A percentile compares a stretch with the other conserved stretches of the same genome.
Conservation (phyloP, 169 alveolate genomes). For the Amoebophrya sp. region DNA sequence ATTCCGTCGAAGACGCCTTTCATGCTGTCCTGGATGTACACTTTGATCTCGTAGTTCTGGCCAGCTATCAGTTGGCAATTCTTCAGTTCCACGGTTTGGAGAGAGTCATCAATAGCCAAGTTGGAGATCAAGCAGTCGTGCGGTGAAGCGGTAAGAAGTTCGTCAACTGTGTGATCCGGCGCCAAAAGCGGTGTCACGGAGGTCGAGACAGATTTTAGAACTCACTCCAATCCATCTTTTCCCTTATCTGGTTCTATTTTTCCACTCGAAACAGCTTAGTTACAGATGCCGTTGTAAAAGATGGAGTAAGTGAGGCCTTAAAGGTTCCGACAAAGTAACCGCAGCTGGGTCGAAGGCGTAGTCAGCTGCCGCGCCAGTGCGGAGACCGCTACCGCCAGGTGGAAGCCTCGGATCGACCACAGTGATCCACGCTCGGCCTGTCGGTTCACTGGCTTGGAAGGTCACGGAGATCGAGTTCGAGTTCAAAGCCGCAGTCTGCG, state of each 20-base stretch:
- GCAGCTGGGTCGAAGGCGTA: not conserved
- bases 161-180: not conserved
- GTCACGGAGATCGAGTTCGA: not conserved
- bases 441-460: not conserved
- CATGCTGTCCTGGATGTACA: slow-evolving; percentile 14
- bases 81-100: not conserved
- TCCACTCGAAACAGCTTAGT: too few relatives aligned
- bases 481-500: not conserved
- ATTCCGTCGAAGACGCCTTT: slow-evolving; percentile 16
- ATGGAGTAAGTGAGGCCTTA: too few relatives aligned
- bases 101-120: not conserved
- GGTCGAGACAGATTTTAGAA: not conserved
- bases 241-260: too few relatives aligned
- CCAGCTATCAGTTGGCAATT: not conserved
- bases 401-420: not conserved
- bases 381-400: not conserved
- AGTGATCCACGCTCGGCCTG: slow-evolving; percentile 10
- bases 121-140: slow-evolving; percentile 14
- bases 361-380: not conserved
- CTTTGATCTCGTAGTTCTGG: slow-evolving; percentile 1
- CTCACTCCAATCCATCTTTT: too few relatives aligned
- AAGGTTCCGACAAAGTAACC: not conserved
- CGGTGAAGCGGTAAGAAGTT: not conserved
- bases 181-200: not conserved
- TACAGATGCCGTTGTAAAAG: too few relatives aligned